phyloP scores from a whole-genome alignment of 306 rosid genomes.

The Castanospermum australe region DNA sequence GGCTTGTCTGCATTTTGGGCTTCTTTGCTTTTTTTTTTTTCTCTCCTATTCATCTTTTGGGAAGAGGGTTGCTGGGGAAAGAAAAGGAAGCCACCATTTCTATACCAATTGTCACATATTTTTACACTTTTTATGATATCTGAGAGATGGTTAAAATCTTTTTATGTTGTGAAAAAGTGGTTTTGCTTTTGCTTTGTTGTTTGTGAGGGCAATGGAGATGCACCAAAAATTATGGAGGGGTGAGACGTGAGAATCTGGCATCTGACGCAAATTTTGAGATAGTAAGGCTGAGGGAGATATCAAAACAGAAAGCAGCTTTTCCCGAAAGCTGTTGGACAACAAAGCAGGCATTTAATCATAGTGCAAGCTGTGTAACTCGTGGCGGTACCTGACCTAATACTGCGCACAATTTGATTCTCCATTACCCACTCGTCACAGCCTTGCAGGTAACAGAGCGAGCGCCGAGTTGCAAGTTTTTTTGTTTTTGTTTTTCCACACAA shows the following conservation, averaged over 20 bases:
- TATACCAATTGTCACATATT: constrained; percentile 6
- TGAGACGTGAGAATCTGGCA: background rate
- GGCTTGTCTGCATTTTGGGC: background rate
- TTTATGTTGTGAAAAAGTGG: background rate
- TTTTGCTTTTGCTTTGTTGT: background rate
- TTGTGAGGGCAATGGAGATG: constrained; percentile 10
- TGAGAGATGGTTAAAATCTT: background rate
- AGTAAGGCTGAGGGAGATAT: constrained; percentile 6
- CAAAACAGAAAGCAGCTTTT: constrained; percentile 28
- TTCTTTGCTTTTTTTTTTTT: background rate
- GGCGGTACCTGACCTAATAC: background rate
- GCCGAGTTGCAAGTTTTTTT: too few species aligned
- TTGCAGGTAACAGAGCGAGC: too few species aligned
- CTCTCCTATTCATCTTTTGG: constrained; percentile 1
- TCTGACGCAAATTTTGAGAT: constrained; percentile 6
- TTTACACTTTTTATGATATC: background rate
- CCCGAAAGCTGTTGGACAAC: constrained; percentile 17
- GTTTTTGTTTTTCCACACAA: too few species aligned
- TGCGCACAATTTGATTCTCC: background rate
- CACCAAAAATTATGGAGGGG: background rate
- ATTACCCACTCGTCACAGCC: background rate
- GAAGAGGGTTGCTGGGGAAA: background rate
- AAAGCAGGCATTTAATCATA: background rate
- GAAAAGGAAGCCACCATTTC: background rate
- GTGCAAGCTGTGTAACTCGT: background rate